These are phyloP conservation scores for Wickerhamiella kurtzmanii DNA, from an alignment of 805 yeast genomes.

Conservation along the genomic window DNA sequence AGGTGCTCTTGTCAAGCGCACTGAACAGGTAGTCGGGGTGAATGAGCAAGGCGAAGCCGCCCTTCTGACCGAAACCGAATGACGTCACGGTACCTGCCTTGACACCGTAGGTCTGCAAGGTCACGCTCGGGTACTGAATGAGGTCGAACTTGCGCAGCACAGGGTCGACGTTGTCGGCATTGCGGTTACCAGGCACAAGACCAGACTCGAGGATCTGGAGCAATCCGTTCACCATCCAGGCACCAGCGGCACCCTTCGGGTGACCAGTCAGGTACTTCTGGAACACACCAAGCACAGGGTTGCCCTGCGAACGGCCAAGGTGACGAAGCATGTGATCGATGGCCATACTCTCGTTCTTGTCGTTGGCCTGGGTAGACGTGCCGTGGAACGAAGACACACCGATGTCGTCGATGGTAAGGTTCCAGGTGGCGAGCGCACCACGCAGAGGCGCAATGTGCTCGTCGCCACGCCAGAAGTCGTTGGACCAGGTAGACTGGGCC, in stretches of 20 bases:
- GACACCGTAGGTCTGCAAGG: conserved; percentile 89
- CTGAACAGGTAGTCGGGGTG: conserved; percentile 91
- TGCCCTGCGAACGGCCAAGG: conserved; percentile 93
- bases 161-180: conserved; percentile 91
- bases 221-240: conserved; percentile 99
- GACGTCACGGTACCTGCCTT: conserved; percentile 96
- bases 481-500: conserved; percentile 91
- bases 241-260: conserved; percentile 99
- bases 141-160: conserved; percentile 69
- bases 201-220: conserved; percentile 86
- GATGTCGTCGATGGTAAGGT: conserved; percentile 85
- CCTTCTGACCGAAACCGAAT: conserved; percentile 99
- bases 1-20: conserved; percentile 56
- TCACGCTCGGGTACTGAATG: conserved; percentile 86
- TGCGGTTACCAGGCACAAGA: conserved; percentile 95
- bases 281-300: conserved; percentile 95
- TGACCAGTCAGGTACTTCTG: conserved; percentile 98
- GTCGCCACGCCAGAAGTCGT: conserved; percentile 79
- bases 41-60: conserved; percentile 85
- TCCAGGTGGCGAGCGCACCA: conserved; percentile 91
- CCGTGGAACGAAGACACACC: conserved; percentile 99
- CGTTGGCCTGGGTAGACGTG: conserved; percentile 96
- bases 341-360: conserved; percentile 92
- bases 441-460: conserved; percentile 93
- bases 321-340: conserved; percentile 87